Base-by-base conservation (phyloP, 225 moss, liverwort and hornwort genomes). In the Asterella californica region DNA sequence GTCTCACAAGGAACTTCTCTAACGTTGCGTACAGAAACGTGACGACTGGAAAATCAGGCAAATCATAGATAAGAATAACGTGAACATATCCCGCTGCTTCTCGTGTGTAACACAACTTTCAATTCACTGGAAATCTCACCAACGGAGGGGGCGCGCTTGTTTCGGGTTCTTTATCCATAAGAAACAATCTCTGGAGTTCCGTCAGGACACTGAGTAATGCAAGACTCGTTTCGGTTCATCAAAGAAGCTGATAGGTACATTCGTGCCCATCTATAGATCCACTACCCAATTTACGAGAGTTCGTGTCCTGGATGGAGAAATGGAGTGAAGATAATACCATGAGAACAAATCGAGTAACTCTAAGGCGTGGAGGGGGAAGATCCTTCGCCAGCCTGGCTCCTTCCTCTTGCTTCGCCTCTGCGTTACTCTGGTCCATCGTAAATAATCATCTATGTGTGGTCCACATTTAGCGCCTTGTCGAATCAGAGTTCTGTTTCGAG, bases 341-440 rank as follows among this genome's bases (percentile, higher is more conserved):
- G 9, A 72, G 32, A 37, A 70, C n/a, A 34, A 63, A 22, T 11
- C 61, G 82, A 75, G 61, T 63, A 55, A 47, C 61, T 27, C 48
- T 70, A 29, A 46, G 55, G 22, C 82, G 72, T 61, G 82, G 61
- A 77, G 61, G 71, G 10, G 69, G 60, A 14, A 32, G 47, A 46
- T 60, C 54, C 9, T 42, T 54, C 30, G 68, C 70, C 30, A 76
- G 37, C 46, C 53, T 36, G 46, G 29, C 52, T 0, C n/a, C 78
- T 50, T n/a, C 59, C 71, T 71, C 71, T 18, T 61, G 70, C 21
- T 32, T 74, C 21, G 30, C 74, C 53, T 33, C 74, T 74, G 5
- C 52, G 53, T 32, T 27, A 73, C 73, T 73, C 52, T 33, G 30
- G 27, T 53, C 74, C 74, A 74, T 53, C 52, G 30, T 74, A 52